phyloP scores from a whole-genome alignment of 441 rosid genomes.

The Croton setiger region DNA sequence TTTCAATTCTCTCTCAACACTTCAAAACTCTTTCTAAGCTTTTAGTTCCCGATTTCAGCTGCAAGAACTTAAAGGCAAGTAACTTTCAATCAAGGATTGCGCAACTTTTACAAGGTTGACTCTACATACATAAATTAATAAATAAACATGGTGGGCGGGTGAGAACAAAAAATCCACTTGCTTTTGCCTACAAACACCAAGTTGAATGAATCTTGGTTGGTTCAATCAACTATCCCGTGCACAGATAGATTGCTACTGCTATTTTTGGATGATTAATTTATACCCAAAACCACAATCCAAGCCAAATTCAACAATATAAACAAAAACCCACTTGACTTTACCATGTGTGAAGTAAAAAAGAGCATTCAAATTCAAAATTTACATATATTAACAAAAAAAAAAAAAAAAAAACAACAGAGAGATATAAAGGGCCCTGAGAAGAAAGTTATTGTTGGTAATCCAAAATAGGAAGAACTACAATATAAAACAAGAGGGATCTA shows the following conservation, averaged over 20 bases:
- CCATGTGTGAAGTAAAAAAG: background rate
- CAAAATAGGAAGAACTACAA: background rate
- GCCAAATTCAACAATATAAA: conserved; percentile 5
- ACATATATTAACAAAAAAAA: conserved; percentile 12
- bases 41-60: conserved; percentile 14
- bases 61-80: conserved; percentile 1
- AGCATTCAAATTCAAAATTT: background rate
- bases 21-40: conserved; percentile 11
- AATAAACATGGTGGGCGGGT: conserved; percentile 20
- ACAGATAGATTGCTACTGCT: conserved; percentile 9
- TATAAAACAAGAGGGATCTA: conserved; percentile 8
- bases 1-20: conserved; percentile 9
- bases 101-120: conserved; percentile 35
- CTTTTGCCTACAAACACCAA: conserved; percentile 18
- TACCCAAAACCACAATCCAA: background rate
- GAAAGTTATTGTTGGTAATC: background rate
- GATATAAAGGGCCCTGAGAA: conserved; percentile 1
- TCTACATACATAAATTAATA: conserved; percentile 8
- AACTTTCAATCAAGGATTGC: conserved; percentile 7
- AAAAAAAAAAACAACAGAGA: conserved; percentile 22
- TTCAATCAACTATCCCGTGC: conserved; percentile 21
- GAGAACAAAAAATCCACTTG: conserved; percentile 21
- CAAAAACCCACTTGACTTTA: background rate
- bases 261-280: background rate
- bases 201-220: conserved; percentile 23